Evolutionary conservation across 1,284 basidiomycete genomes (phyloP).

Genomic region (Rhodotorula sp.): DNA sequence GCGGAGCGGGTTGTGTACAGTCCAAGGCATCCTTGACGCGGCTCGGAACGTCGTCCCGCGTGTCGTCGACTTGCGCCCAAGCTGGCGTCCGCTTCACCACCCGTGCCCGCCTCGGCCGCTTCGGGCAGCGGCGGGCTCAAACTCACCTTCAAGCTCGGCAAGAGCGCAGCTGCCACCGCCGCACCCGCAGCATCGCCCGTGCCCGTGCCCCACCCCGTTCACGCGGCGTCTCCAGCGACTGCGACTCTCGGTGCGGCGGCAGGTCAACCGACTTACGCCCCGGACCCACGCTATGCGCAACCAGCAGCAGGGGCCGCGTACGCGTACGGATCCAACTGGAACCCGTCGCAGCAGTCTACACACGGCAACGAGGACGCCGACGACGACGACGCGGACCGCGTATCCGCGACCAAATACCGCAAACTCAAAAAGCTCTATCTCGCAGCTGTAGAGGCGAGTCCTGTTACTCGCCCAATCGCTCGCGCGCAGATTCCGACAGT

Average conservation of each 20-base stretch:
- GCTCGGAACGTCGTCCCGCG: neutral
- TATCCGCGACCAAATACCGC: slow-evolving; percentile 30
- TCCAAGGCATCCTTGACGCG: neutral
- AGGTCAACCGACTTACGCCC: no score
- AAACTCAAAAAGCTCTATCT: slow-evolving; percentile 31
- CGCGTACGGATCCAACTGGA: no score
- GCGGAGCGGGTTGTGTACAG: no score
- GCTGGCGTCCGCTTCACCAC: slow-evolving; percentile 24
- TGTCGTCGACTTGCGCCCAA: slow-evolving; percentile 21
- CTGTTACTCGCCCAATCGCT: neutral
- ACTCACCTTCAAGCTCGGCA: slow-evolving; percentile 4
- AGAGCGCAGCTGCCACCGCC: neutral
- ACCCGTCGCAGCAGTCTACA: neutral
- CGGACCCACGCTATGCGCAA: no score
- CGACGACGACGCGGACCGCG: slow-evolving; percentile 18
- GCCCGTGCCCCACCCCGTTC: neutral
- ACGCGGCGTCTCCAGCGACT: neutral
- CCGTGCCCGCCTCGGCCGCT: slow-evolving; percentile 8
- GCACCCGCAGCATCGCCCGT: neutral
- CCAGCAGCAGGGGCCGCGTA: no score
- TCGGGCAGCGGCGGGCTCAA: slow-evolving; percentile 1
- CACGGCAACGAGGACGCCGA: neutral
- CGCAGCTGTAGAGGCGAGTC: slow-evolving; percentile 21
- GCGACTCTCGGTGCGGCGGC: no score
- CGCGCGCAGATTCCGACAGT: neutral